Evolutionary conservation across 441 rosid genomes (phyloP).

Genomic region (Adansonia grandidieri): DNA sequence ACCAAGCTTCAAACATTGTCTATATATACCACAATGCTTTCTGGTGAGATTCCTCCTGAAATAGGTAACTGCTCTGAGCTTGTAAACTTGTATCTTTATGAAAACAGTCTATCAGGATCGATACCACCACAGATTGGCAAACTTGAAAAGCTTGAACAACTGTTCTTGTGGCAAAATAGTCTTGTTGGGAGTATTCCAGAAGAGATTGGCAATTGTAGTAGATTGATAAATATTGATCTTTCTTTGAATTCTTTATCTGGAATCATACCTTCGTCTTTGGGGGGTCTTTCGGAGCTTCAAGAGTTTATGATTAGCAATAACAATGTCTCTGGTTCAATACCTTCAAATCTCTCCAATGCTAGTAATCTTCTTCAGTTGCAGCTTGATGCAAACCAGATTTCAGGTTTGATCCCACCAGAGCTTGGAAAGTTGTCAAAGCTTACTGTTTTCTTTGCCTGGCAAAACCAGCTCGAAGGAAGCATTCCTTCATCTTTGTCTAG

Average conservation of each 20-base stretch:
- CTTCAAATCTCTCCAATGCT: slow-evolving; percentile 65
- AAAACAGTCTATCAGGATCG: slow-evolving; percentile 80
- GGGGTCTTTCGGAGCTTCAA: slow-evolving; percentile 61
- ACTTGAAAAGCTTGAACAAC: slow-evolving; percentile 69
- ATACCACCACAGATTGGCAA: slow-evolving; percentile 77
- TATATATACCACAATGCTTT: slow-evolving; percentile 75
- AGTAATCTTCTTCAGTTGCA: slow-evolving; percentile 74
- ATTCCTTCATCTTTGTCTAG: slow-evolving; percentile 73
- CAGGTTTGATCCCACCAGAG: slow-evolving; percentile 83
- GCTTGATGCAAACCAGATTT: slow-evolving; percentile 81
- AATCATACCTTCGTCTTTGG: slow-evolving; percentile 66
- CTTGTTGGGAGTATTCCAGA: slow-evolving; percentile 83
- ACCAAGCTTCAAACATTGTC: slow-evolving; percentile 73
- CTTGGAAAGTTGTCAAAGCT: slow-evolving; percentile 70
- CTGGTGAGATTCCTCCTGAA: slow-evolving; percentile 84
- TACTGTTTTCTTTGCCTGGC: slow-evolving; percentile 85
- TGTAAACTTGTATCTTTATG: slow-evolving; percentile 75
- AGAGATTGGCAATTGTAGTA: slow-evolving; percentile 81
- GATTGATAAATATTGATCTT: slow-evolving; percentile 69
- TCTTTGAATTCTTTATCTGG: slow-evolving; percentile 87
- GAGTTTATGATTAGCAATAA: slow-evolving; percentile 93
- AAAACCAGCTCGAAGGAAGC: slow-evolving; percentile 95
- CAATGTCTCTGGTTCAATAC: slow-evolving; percentile 84
- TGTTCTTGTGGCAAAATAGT: slow-evolving; percentile 82
- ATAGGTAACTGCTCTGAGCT: slow-evolving; percentile 90